Percentiles rank a stretch among this genome's conserved stretches.
These are phyloP conservation scores for Rhizopogon rudus DNA, from an alignment of 768 basidiomycete genomes.

Conservation along the genomic window DNA sequence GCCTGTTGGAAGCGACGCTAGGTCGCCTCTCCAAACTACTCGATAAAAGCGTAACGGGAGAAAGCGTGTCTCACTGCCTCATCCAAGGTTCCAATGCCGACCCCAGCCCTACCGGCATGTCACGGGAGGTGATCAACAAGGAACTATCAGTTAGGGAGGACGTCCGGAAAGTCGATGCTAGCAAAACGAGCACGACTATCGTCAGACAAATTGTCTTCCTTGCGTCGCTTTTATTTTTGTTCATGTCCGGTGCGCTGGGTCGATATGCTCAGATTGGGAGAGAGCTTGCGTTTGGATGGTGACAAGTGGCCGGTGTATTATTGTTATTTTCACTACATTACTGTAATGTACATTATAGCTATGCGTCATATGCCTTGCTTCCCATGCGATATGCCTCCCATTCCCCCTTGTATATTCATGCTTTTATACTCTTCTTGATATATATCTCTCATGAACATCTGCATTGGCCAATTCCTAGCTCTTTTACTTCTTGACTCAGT, in stretches of 20 bases:
- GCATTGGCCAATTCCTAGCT: too few species aligned
- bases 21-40: slow-evolving; percentile 9
- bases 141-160: not conserved
- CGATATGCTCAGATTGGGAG: not conserved
- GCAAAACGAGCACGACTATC: not conserved
- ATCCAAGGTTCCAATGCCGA: not conserved
- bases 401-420: not conserved
- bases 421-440: not conserved
- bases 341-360: not conserved
- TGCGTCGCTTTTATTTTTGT: not conserved
- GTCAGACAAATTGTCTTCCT: not conserved
- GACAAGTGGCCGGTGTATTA: not conserved
- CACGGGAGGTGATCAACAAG: not conserved
- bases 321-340: not conserved
- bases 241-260: not conserved
- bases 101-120: not conserved
- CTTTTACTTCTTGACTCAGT: too few species aligned
- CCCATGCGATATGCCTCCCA: not conserved
- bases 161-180: not conserved
- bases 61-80: not conserved
- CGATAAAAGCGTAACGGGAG: not conserved
- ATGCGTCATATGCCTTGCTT: not conserved
- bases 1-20: slow-evolving; percentile 19
- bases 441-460: not conserved
- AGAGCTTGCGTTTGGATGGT: not conserved